Conservation (phyloP, 1,139 yeast genomes). For the Wickerhamomyces sp. region DNA sequence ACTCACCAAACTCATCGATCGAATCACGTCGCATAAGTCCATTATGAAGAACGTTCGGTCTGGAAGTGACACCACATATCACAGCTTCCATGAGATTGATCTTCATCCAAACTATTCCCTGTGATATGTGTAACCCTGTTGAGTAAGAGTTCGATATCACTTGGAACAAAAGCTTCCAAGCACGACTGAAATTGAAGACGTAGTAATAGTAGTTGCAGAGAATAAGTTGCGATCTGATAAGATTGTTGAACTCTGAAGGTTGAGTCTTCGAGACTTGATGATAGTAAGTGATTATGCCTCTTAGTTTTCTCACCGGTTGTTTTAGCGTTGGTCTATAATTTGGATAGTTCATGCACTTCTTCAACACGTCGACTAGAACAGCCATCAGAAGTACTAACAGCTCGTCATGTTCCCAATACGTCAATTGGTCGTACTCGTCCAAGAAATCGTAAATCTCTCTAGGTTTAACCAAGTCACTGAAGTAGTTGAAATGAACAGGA, state of each 20-base stretch:
- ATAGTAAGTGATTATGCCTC: slow-evolving; percentile 10
- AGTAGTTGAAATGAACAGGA: slow-evolving; percentile 6
- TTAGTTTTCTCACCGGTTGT: slow-evolving; percentile 5
- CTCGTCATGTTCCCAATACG: slow-evolving; percentile 15
- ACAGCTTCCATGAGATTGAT: slow-evolving; percentile 16
- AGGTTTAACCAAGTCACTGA: slow-evolving; percentile 14
- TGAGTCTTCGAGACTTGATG: slow-evolving; percentile 15
- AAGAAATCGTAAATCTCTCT: slow-evolving; percentile 10
- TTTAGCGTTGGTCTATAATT: slow-evolving; percentile 4
- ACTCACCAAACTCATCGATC: slow-evolving; percentile 12
- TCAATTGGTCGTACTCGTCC: slow-evolving; percentile 5
- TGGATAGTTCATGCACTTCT: slow-evolving; percentile 7
- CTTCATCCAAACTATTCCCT: slow-evolving; percentile 17
- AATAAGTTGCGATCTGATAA: slow-evolving; percentile 16
- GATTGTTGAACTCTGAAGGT: slow-evolving; percentile 9
- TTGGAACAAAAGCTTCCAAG: slow-evolving; percentile 19
- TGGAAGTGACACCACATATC: slow-evolving; percentile 11
- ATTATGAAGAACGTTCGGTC: slow-evolving; percentile 16
- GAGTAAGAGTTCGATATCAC: slow-evolving; percentile 17
- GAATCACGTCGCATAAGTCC: slow-evolving; percentile 6
- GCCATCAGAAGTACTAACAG: slow-evolving; percentile 14
- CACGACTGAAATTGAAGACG: slow-evolving; percentile 10
- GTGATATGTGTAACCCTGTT: slow-evolving; percentile 15
- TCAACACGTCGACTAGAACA: slow-evolving; percentile 17
- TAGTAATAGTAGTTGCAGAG: slow-evolving; percentile 16